phyloP scores from a whole-genome alignment of 805 yeast species.

The Kodamaea kakaduensis region DNA sequence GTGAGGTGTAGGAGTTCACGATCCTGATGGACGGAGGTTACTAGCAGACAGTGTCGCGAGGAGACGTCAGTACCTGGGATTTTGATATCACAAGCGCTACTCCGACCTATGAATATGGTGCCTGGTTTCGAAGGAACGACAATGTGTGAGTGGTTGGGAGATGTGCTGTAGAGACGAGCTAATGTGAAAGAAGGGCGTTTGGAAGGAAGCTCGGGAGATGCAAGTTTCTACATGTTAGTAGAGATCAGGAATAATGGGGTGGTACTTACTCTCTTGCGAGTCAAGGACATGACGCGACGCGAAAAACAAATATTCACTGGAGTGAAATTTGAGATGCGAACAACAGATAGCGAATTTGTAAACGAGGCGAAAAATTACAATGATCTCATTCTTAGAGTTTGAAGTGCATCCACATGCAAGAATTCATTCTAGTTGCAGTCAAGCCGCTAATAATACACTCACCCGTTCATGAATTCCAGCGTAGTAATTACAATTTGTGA shows the following conservation, averaged over 20 bases:
- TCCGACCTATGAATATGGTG: slow-evolving; percentile 46
- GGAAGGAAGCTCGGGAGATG: slow-evolving; percentile 9
- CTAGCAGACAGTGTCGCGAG: slow-evolving; percentile 57
- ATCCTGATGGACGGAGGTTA: slow-evolving; percentile 34
- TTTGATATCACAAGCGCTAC: slow-evolving; percentile 55
- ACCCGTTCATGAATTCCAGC: no score
- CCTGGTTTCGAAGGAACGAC: slow-evolving; percentile 22
- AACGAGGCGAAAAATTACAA: no score
- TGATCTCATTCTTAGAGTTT: no score
- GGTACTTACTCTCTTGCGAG: slow-evolving; percentile 24
- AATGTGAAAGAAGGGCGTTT: slow-evolving; percentile 20
- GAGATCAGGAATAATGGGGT: neutral
- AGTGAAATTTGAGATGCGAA: no score
- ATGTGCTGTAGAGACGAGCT: slow-evolving; percentile 22
- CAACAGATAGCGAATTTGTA: no score
- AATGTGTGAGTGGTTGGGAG: slow-evolving; percentile 19
- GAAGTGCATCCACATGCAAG: no score
- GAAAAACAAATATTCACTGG: neutral
- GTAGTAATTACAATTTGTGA: no score
- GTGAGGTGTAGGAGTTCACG: slow-evolving; percentile 43
- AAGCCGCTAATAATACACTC: no score
- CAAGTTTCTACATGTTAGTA: slow-evolving; percentile 18
- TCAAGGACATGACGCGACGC: slow-evolving; percentile 18
- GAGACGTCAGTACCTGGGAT: slow-evolving; percentile 60
- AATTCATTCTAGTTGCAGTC: no score